Evolutionary conservation across 2,329 filamentous ascomycete species (phyloP).

Genomic region (Colletotrichum scovillei): DNA sequence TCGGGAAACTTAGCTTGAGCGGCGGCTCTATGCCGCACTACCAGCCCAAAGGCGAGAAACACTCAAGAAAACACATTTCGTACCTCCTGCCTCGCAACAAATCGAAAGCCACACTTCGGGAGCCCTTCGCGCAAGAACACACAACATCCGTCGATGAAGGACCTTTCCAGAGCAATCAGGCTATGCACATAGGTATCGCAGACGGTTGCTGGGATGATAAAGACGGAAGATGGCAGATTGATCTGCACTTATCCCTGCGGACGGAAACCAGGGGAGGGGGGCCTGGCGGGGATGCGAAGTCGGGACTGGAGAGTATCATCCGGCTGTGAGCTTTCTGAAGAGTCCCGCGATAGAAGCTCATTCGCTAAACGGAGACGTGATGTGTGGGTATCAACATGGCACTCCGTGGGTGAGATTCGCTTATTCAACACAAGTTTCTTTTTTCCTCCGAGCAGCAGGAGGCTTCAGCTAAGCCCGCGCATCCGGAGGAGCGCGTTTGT

Average conservation of each 20-base stretch:
- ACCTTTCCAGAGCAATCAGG: not conserved
- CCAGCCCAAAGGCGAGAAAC: not conserved
- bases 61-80: not conserved
- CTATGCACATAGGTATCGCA: not conserved
- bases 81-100: not conserved
- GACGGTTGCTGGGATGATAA: not conserved
- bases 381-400: not conserved
- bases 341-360: not conserved
- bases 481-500: not conserved
- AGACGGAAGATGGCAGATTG: conserved; percentile 8
- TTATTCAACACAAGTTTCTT: conserved; percentile 14
- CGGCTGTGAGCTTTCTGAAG: not conserved
- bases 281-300: not conserved
- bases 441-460: not conserved
- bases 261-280: conserved; percentile 1
- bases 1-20: conserved; percentile 3
- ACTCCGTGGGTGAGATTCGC: not conserved
- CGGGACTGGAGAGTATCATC: conserved; percentile 1
- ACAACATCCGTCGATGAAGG: not conserved
- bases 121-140: not conserved
- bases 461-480: conserved; percentile 5
- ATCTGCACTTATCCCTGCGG: conserved; percentile 27
- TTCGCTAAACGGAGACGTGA: conserved; percentile 7
- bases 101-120: not conserved
- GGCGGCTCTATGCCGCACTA: conserved; percentile 15